A percentile compares a stretch with the other conserved stretches of the same genome.
Evolutionary conservation across 1,284 basidiomycete species (phyloP).

Genomic region (Puccinia polysora): DNA sequence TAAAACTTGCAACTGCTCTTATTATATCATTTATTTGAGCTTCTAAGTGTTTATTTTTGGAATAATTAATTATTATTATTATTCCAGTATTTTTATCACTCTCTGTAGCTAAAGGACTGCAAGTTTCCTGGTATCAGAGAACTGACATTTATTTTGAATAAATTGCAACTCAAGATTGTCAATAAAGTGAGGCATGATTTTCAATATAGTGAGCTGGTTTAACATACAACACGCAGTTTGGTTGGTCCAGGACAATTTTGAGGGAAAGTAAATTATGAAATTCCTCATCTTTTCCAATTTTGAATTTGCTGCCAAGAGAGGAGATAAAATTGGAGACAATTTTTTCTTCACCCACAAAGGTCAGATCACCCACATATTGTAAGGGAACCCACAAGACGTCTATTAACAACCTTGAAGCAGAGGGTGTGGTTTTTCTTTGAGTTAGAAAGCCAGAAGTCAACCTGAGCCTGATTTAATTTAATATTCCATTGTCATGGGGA

Average conservation of each 20-base stretch:
- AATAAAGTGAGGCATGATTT: no score
- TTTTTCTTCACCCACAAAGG: background rate
- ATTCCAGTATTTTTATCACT: no score
- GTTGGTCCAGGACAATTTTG: background rate
- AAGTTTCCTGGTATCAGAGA: no score
- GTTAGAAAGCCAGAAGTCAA: background rate
- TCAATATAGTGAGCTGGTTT: background rate
- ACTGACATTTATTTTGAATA: no score
- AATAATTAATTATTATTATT: no score
- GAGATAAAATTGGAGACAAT: background rate
- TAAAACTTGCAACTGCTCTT: no score
- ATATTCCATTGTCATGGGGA: background rate
- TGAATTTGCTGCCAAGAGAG: background rate
- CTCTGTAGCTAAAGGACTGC: no score
- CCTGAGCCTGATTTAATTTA: background rate
- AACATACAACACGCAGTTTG: background rate
- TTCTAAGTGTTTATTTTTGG: no score
- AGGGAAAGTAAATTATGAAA: constrained; percentile 8
- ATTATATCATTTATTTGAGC: no score
- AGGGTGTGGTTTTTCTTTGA: background rate
- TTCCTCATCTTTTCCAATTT: background rate
- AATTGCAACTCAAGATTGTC: no score
- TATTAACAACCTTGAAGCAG: background rate
- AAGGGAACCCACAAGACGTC: background rate
- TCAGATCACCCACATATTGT: constrained; percentile 1